Percentiles rank a stretch among this genome's conserved stretches.
Evolutionary conservation across 2,329 filamentous ascomycete genomes (phyloP).

Genomic region (Geoglossum cookeanum): DNA sequence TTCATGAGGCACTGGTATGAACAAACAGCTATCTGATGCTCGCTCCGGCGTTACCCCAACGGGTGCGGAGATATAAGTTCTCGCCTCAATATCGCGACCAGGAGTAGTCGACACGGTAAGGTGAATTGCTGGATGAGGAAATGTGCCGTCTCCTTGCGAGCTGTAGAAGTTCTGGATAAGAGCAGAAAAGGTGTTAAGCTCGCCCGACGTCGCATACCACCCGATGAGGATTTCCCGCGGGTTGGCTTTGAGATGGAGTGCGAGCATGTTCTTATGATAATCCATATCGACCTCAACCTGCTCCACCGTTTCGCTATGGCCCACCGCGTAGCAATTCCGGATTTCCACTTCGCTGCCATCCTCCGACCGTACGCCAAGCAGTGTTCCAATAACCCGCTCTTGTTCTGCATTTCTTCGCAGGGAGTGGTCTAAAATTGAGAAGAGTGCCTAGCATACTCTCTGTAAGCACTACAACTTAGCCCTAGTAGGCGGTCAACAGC

Average conservation of each 20-base stretch:
- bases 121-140: constrained; percentile 92
- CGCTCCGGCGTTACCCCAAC: constrained; percentile 90
- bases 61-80: constrained; percentile 87
- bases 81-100: constrained; percentile 71
- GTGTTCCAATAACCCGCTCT: constrained; percentile 88
- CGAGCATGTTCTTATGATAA: constrained; percentile 99
- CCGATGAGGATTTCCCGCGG: constrained; percentile 87
- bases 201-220: constrained; percentile 94
- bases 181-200: constrained; percentile 95
- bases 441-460: constrained; percentile 32
- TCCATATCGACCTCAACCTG: constrained; percentile 99
- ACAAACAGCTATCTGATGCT: constrained; percentile 87
- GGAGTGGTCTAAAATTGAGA: constrained; percentile 68
- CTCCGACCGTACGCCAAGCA: constrained; percentile 82
- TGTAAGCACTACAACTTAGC: not conserved
- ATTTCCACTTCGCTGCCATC: constrained; percentile 96
- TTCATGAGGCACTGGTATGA: constrained; percentile 93
- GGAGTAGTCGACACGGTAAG: constrained; percentile 84
- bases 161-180: constrained; percentile 99
- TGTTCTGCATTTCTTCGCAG: constrained; percentile 80
- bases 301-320: constrained; percentile 84
- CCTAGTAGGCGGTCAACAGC: not conserved
- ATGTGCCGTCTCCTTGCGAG: constrained; percentile 89
- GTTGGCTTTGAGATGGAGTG: constrained; percentile 80
- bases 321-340: constrained; percentile 89